Percentiles rank a stretch among this genome's conserved stretches.
Evolutionary conservation across 2,329 filamentous ascomycete genomes (phyloP).

Genomic region (Arthrocladium fulminans): DNA sequence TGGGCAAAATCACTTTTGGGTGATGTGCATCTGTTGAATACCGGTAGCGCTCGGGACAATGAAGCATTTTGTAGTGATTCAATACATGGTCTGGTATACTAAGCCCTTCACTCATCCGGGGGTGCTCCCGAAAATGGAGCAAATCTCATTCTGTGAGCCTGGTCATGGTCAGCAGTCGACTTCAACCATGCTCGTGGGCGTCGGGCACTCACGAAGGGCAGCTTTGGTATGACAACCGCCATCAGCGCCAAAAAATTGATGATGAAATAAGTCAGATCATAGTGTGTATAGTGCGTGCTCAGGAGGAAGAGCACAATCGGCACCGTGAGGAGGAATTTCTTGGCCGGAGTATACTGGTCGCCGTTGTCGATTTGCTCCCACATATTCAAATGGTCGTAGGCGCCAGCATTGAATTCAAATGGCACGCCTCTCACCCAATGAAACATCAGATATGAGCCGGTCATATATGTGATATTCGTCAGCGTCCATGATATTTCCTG

Average conservation of each 20-base stretch:
- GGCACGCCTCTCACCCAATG: constrained; percentile 96
- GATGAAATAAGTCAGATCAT: constrained; percentile 91
- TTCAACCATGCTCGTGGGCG: neutral
- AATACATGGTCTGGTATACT: constrained; percentile 1
- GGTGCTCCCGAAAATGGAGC: constrained; percentile 8
- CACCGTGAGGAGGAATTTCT: constrained; percentile 93
- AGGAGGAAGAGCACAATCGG: constrained; percentile 90
- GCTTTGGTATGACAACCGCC: constrained; percentile 88
- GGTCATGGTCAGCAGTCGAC: neutral
- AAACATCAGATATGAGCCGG: constrained; percentile 98
- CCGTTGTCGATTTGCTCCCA: constrained; percentile 99
- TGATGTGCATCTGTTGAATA: no score
- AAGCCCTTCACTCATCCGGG: constrained; percentile 3
- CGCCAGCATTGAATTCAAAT: constrained; percentile 97
- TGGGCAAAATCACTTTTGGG: no score
- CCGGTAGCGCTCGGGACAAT: neutral
- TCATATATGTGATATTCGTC: constrained; percentile 98
- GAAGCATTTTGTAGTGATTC: neutral
- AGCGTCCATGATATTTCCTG: constrained; percentile 98
- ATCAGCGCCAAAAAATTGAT: constrained; percentile 93
- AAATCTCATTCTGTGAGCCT: constrained; percentile 10
- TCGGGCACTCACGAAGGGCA: constrained; percentile 45
- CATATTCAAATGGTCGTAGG: constrained; percentile 99
- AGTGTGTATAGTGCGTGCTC: constrained; percentile 98
- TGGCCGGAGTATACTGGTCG: constrained; percentile 95